phyloP scores from a whole-genome alignment of 2,329 filamentous ascomycete genomes.

The Colletotrichum simmondsii region DNA sequence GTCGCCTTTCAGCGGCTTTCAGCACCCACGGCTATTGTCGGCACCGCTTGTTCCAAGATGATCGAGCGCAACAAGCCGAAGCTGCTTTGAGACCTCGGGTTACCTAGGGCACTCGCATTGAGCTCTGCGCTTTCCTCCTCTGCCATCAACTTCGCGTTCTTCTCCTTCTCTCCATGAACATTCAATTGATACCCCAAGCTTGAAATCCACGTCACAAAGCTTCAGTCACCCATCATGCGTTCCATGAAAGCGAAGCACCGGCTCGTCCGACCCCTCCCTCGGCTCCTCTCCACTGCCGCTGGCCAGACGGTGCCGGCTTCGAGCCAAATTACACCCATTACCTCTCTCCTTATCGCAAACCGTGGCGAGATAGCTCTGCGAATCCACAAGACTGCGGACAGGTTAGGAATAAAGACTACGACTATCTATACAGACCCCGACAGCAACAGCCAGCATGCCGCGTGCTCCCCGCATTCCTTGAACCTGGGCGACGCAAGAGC shows the following conservation, averaged over 20 bases:
- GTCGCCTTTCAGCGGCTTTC: conserved; percentile 31
- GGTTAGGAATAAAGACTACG: conserved; percentile 91
- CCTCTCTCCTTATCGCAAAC: conserved; percentile 94
- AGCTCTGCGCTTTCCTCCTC: not conserved
- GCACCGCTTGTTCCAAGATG: not conserved
- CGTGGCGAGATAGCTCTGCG: conserved; percentile 96
- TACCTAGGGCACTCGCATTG: not conserved
- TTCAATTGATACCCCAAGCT: conserved; percentile 1
- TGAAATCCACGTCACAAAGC: not conserved
- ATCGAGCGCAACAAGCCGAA: conserved; percentile 14
- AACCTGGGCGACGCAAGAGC: conserved; percentile 85
- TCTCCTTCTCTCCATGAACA: not conserved
- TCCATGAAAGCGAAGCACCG: conserved; percentile 64
- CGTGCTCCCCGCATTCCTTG: conserved; percentile 84
- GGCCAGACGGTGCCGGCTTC: conserved; percentile 26
- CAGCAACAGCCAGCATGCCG: conserved; percentile 85
- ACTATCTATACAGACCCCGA: conserved; percentile 97
- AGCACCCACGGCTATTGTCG: conserved; percentile 31
- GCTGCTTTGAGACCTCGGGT: conserved; percentile 31
- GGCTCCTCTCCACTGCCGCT: conserved; percentile 43
- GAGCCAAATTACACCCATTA: conserved; percentile 61
- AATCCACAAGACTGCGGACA: conserved; percentile 87
- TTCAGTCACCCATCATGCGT: conserved; percentile 56
- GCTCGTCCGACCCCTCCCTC: conserved; percentile 57
- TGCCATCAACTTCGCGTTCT: not conserved